phyloP scores from a whole-genome alignment of 169 alveolate species.

The Perkinsus olseni region DNA sequence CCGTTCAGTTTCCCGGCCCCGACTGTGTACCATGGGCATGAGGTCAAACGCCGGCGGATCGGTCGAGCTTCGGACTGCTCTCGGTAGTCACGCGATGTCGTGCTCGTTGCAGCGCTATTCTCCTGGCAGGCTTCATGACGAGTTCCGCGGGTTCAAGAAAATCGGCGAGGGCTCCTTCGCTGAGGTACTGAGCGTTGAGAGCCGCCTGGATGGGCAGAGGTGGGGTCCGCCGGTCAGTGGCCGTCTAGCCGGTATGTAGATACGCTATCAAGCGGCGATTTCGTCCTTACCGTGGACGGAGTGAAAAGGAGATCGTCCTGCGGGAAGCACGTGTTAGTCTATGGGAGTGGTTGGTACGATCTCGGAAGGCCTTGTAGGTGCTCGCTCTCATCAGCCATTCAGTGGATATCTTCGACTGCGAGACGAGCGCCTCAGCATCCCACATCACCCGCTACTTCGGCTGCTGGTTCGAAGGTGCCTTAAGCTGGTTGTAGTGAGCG shows the following conservation, averaged over 20 bases:
- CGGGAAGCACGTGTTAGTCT: neutral
- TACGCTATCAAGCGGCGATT: neutral
- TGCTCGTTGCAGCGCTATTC: neutral
- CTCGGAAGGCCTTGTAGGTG: neutral
- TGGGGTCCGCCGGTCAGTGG: neutral
- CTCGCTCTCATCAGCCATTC: neutral
- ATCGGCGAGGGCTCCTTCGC: neutral
- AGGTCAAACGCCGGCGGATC: neutral
- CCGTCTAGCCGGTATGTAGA: neutral
- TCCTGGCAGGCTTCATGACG: neutral
- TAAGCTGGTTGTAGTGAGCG: neutral
- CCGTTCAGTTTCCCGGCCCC: neutral
- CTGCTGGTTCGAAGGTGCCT: neutral
- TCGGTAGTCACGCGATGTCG: neutral
- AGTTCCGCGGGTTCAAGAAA: neutral
- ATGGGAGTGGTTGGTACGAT: neutral
- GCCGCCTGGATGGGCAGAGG: neutral
- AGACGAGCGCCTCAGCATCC: neutral
- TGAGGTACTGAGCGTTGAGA: neutral
- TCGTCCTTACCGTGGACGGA: neutral
- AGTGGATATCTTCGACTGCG: neutral
- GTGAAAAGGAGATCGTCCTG: neutral
- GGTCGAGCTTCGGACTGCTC: neutral
- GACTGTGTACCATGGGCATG: neutral
- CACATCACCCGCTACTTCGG: neutral